These are phyloP conservation scores for Arctium minus DNA, from an alignment of 129 eudicot genomes.

Conservation along the genomic window DNA sequence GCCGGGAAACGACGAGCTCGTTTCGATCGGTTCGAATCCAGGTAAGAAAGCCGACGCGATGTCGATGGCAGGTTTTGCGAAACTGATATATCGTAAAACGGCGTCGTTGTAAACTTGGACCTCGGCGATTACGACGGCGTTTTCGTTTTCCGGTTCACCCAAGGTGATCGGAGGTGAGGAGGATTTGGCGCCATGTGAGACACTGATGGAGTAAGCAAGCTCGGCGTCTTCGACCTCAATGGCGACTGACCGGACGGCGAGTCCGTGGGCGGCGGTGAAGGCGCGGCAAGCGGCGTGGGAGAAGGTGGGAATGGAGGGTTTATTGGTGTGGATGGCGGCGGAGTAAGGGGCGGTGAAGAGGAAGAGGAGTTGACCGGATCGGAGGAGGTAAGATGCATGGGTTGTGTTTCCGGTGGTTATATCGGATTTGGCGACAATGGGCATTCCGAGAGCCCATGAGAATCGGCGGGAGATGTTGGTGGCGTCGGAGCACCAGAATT, in stretches of 20 bases:
- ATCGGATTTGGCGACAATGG: conserved; percentile 76
- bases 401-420: conserved; percentile 74
- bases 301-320: conserved; percentile 59
- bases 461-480: conserved; percentile 66
- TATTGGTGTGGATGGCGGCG: conserved; percentile 31
- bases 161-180: conserved; percentile 29
- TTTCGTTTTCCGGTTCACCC: not conserved
- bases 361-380: conserved; percentile 58
- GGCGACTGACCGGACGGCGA: conserved; percentile 77
- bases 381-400: conserved; percentile 83
- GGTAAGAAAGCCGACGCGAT: conserved; percentile 40
- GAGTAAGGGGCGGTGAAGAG: conserved; percentile 93
- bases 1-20: conserved; percentile 11
- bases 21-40: conserved; percentile 44
- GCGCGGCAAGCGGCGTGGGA: conserved; percentile 31
- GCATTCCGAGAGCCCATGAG: conserved; percentile 88
- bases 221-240: conserved; percentile 60
- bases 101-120: conserved; percentile 62
- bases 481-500: conserved; percentile 90
- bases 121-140: conserved; percentile 44
- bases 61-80: not conserved
- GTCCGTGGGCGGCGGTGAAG: conserved; percentile 74
- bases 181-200: conserved; percentile 57
- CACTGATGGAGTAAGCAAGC: conserved; percentile 46
- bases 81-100: conserved; percentile 63